Base-by-base conservation (phyloP, 148 eudicot species). In the Rhododendron ferrugineum region DNA sequence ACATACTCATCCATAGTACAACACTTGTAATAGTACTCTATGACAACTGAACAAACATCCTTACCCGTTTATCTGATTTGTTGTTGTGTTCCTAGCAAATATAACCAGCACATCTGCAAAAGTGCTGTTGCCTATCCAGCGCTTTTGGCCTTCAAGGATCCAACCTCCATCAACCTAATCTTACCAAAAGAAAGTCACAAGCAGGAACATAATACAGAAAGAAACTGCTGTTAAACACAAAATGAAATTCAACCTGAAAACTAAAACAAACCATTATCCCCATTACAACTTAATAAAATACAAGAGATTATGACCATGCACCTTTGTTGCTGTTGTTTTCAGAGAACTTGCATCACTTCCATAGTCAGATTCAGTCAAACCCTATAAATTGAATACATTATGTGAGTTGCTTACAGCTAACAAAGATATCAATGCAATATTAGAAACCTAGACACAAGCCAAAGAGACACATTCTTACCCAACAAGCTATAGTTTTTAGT, bases 331-430 rank as follows among this genome's bases (percentile, higher is more conserved):
- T 74, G 93, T 91, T 86, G 98, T 96, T 89, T 87, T 90, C 86
- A 96, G 78, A 58, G 90, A 90, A 93, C 99, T 95, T 82, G 99
- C 99, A 92, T 96, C 99, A 88, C 99, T 96, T 86, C 99, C 99
- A 90, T 96, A 91, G 86, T 91, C 94, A 84, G 99, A 97, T 91
- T 96, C 99, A 75, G 99, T 96, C 90, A 96, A 89, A 85, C 90
- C 99, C 99, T 96, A 85, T 23, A 32, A 5, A 26, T 66, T 23
- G 78, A 82, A 78, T 74, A 73, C 64, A 49, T 32, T 9, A 62
- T 34, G 49, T 44, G 23, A 64, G 73, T 8, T 60, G 80, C 54
- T 54, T 49, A 42, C n/a, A 30, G 28, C 46, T 36, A 54, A 18
- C 16, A 60, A 2, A 58, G 10, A 34, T 37, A 36, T 15, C 23